phyloP scores from a whole-genome alignment of 2,329 filamentous ascomycete genomes.

The Sarocladiaceae sp. region DNA sequence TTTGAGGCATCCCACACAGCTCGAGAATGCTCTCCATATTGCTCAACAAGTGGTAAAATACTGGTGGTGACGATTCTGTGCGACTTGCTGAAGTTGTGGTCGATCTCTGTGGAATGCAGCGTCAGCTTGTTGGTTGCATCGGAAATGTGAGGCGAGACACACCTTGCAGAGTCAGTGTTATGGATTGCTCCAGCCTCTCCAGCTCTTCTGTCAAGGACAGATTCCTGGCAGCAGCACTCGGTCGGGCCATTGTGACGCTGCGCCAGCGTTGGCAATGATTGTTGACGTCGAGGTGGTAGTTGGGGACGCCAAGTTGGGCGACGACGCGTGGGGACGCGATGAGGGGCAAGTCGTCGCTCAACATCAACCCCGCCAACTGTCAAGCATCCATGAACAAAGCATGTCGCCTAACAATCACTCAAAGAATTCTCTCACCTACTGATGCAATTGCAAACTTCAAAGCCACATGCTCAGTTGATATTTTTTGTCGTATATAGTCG shows the following conservation, averaged over 20 bases:
- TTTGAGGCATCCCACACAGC: slow-evolving; percentile 97
- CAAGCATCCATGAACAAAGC: too few species aligned
- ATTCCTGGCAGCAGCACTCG: slow-evolving; percentile 41
- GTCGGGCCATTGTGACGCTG: slow-evolving; percentile 39
- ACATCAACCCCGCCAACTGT: background rate
- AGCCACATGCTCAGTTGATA: too few species aligned
- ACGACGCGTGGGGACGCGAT: slow-evolving; percentile 23
- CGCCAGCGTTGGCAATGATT: background rate
- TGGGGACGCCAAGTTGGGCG: background rate
- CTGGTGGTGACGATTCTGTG: slow-evolving; percentile 93
- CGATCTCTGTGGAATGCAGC: slow-evolving; percentile 67
- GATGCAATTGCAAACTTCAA: too few species aligned
- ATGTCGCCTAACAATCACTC: too few species aligned
- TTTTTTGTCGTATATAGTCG: too few species aligned
- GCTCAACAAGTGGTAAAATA: slow-evolving; percentile 87
- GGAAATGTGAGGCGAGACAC: slow-evolving; percentile 14
- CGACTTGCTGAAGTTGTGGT: slow-evolving; percentile 94
- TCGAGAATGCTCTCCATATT: slow-evolving; percentile 89
- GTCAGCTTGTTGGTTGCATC: background rate
- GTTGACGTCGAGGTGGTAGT: background rate
- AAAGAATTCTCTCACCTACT: too few species aligned
- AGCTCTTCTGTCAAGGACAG: slow-evolving; percentile 90
- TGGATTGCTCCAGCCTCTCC: slow-evolving; percentile 92
- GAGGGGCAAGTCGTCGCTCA: slow-evolving; percentile 21
- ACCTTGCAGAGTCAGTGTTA: slow-evolving; percentile 93